Evolutionary conservation across 2,329 filamentous ascomycete species (phyloP), one percentile per base, ranked within the genome.

Genomic region (Trichoderma sp.): DNA sequence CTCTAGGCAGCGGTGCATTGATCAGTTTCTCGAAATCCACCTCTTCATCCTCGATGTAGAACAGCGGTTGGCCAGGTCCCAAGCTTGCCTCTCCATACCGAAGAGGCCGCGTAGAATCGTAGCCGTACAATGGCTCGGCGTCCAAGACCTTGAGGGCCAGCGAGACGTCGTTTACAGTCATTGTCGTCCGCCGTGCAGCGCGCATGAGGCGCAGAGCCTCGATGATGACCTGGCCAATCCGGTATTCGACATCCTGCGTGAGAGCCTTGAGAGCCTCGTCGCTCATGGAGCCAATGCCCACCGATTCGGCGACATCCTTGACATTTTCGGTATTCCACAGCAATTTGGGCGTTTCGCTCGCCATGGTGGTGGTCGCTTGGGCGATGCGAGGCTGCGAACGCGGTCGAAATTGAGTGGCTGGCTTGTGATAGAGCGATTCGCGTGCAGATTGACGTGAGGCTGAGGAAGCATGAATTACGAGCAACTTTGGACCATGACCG

Each of bases 11-110:
- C 5, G 95, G 92, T 71, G 93, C 93, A 81, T 99, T 99, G 78
- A 99, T 97, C 72, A 99, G 84, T 83, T 98, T 98, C 82, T 99
- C 95, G 76, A 99, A 98, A 79, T 99, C 95, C 65, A 98, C 90
- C 82, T 99, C 95, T 76, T 99, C 95, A 77, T 99, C 95, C 76
- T 99, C 95, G 42, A 99, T 91, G 78, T 99, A 99, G 80, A 94
- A 99, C 25, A 99, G 83, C 64, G 94, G 93, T 80, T 99, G 95
- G 10, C 94, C 94, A 15, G 94, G 93, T 0, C 95, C 95, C 69
- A 99, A 83, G 68, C 92, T 96, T 3, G 95, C 95, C 80, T 99
- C 95, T 61, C 95, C 95, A 76, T 96, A 99, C 65, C 92, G 88
- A 74, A 99, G 82, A 29, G 94, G 92, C 61, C 94, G 86, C 50